A percentile compares a stretch with the other conserved stretches of the same genome.
These are phyloP conservation scores for Neoboletus subvelutipes DNA, from an alignment of 768 basidiomycete genomes.

Conservation along the genomic window DNA sequence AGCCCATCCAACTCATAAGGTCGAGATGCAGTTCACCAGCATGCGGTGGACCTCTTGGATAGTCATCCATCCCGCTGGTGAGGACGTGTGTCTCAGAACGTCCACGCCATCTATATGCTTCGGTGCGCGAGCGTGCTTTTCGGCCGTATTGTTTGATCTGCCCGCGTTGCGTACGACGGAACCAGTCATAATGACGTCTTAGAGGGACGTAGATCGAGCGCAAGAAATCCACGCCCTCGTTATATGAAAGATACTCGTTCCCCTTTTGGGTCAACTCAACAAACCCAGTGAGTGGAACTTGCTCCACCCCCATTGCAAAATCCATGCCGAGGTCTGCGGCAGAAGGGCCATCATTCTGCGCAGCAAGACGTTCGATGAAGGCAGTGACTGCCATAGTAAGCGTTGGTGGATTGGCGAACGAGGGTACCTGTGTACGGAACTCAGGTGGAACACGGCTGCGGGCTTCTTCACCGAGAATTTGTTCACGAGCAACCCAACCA, in stretches of 20 bases:
- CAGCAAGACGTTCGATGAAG: slow-evolving; percentile 74
- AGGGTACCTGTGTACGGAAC: slow-evolving; percentile 92
- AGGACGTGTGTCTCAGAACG: slow-evolving; percentile 83
- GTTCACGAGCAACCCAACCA: slow-evolving; percentile 95
- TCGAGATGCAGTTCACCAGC: slow-evolving; percentile 92
- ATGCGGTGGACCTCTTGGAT: slow-evolving; percentile 87
- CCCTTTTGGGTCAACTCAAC: slow-evolving; percentile 32
- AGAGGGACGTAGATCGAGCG: slow-evolving; percentile 79
- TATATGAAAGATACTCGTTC: slow-evolving; percentile 54
- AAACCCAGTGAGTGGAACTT: slow-evolving; percentile 46
- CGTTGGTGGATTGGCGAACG: slow-evolving; percentile 93
- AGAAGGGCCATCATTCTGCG: slow-evolving; percentile 45
- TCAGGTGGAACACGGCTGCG: slow-evolving; percentile 90
- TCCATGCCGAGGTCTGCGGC: slow-evolving; percentile 67
- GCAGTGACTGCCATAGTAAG: slow-evolving; percentile 91
- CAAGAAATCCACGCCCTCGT: slow-evolving; percentile 66
- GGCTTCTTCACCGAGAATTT: slow-evolving; percentile 95
- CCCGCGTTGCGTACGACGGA: slow-evolving; percentile 89
- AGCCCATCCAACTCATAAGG: slow-evolving; percentile 94
- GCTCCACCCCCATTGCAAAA: slow-evolving; percentile 48
- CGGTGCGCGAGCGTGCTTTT: slow-evolving; percentile 78
- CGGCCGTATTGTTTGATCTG: slow-evolving; percentile 91
- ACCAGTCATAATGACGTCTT: slow-evolving; percentile 94
- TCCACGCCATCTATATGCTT: slow-evolving; percentile 95
- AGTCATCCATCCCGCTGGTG: slow-evolving; percentile 96